Base-by-base conservation (phyloP, 192 early-diverging fungal genomes). In the Obelidium mucronatum region DNA sequence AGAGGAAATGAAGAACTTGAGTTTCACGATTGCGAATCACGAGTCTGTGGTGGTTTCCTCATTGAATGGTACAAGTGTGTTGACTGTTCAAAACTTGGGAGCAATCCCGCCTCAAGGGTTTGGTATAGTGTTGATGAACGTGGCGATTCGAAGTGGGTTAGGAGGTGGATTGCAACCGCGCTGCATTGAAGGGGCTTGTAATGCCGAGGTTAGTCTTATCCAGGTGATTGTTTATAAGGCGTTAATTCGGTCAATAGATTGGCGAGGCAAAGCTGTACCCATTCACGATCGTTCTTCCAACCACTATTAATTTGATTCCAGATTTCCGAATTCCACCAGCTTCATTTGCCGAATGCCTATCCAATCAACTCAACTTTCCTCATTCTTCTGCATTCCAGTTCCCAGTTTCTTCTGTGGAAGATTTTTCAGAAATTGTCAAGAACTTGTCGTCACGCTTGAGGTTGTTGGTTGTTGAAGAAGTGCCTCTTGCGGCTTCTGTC, bases 361-460 rank as follows among this genome's bases (percentile, higher is more conserved):
- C 76, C 31, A 53, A 74, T 42, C 6, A 61, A 13, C 31, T 31
- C 2, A 62, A 78, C 37, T 78, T 78, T 48, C 80, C 73, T 3
- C 66, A 62, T 56, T 24, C 67, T 17, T 67, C 76, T 0, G 73
- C 75, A 19, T 61, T 76, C 22, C 79, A 73, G 42, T 80, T 80
- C 70, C 51, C 62, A 28, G 35, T 72, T n/a, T 26, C 71, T 0
- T 17, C 42, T 6, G 39, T 65, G 11, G 55, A 44, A 5, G 55
- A 53, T 4, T 73, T 68, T 48, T 17, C 36, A 19, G 40, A n/a
- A 3, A 26, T 54, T 26, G 40, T 67, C 1, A 11, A 52, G 8
- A 55, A 3, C 28, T 66, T 74, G 0, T 61, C 68, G 36, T 39
- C n/a, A n/a, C 40, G 72, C 11, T 53, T 73, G 36, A 13, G 73